phyloP scores from a whole-genome alignment of 306 rosid species.

The Cicer cuneatum region DNA sequence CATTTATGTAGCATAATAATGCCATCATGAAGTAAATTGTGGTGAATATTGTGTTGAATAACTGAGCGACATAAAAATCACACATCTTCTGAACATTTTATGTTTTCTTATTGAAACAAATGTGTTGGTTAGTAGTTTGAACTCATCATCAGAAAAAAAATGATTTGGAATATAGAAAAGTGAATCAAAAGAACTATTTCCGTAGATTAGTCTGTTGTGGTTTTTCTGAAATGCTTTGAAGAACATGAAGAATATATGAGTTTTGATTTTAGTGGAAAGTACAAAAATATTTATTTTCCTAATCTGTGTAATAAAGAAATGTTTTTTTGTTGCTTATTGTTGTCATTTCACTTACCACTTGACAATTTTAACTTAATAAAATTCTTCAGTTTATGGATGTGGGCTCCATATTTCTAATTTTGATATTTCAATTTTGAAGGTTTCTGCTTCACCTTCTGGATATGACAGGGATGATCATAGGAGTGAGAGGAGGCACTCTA shows the following conservation, averaged over 20 bases:
- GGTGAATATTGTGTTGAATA: neutral
- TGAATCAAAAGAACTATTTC: neutral
- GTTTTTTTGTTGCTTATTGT: conserved; percentile 29
- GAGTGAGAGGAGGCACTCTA: conserved; percentile 62
- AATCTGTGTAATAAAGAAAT: neutral
- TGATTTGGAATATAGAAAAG: conserved; percentile 2
- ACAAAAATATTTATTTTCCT: neutral
- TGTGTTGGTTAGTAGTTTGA: neutral
- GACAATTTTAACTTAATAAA: conserved; percentile 19
- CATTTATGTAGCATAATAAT: neutral
- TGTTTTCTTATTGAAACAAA: conserved; percentile 1
- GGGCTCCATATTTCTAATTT: conserved; percentile 36
- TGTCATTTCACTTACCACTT: conserved; percentile 13
- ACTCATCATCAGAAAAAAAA: neutral
- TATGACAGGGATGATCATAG: conserved; percentile 58
- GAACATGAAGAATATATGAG: neutral
- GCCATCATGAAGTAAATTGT: neutral
- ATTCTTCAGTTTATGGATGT: neutral
- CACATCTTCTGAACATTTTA: neutral
- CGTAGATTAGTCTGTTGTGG: neutral
- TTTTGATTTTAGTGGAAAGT: neutral
- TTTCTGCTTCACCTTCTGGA: conserved; percentile 54
- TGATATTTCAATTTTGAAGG: conserved; percentile 56
- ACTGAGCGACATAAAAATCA: conserved; percentile 1
- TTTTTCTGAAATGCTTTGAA: conserved; percentile 13